Conservation (phyloP, 225 moss, liverwort and hornwort genomes). For the Pleurozium schreberi region DNA sequence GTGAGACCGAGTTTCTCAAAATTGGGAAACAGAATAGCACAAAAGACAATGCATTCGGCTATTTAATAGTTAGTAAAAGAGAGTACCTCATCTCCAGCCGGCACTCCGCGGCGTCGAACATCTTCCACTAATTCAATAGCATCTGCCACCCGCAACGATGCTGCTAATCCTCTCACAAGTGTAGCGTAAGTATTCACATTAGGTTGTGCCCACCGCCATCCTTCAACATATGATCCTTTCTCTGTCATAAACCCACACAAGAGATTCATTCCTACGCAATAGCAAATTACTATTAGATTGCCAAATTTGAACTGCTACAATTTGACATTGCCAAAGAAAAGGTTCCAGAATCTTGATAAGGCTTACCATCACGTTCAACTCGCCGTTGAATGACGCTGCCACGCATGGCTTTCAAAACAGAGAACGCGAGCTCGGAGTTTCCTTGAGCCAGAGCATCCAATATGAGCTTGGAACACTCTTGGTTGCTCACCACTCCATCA, state of each 20-base stretch:
- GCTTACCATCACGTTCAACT: constrained; percentile 55
- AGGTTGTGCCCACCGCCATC: constrained; percentile 83
- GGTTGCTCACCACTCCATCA: constrained; percentile 34
- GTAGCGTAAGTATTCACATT: constrained; percentile 76
- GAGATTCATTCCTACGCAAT: neutral
- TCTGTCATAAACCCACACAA: constrained; percentile 11
- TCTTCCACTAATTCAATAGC: constrained; percentile 71
- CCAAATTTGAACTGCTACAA: neutral
- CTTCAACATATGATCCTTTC: constrained; percentile 12
- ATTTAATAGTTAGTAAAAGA: neutral
- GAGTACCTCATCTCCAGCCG: constrained; percentile 93
- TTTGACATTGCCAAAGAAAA: neutral
- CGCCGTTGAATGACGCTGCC: constrained; percentile 64
- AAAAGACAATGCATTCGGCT: neutral
- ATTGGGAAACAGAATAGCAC: neutral
- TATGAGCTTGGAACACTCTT: constrained; percentile 60
- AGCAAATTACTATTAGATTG: neutral
- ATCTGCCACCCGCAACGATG: constrained; percentile 86
- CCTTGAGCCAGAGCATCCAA: constrained; percentile 60
- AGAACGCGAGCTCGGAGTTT: constrained; percentile 72
- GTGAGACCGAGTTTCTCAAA: neutral
- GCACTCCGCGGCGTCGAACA: constrained; percentile 89
- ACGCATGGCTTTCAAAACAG: constrained; percentile 79
- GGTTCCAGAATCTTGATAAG: neutral
- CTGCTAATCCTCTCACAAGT: constrained; percentile 78